Percentiles rank a stretch among this genome's conserved stretches.
Evolutionary conservation across 176 grass and related monocot genomes (phyloP).

Genomic region (Carex scoparia): DNA sequence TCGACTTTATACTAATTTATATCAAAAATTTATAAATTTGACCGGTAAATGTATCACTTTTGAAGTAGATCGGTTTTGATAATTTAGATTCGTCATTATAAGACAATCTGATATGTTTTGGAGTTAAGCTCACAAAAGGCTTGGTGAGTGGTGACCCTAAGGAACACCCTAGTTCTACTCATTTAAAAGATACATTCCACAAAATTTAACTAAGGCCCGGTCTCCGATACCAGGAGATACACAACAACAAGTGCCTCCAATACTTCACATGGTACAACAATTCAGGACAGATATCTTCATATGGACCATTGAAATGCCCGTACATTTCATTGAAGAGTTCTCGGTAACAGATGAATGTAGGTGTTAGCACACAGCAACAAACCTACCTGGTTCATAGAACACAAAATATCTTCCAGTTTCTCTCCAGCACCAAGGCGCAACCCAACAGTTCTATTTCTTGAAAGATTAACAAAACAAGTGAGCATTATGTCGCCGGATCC

Average conservation of each 20-base stretch:
- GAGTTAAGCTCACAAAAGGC: too few species aligned
- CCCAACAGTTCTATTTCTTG: constrained; percentile 87
- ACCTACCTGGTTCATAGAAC: constrained; percentile 83
- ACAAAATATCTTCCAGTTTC: constrained; percentile 69
- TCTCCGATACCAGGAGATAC: not conserved
- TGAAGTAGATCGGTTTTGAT: too few species aligned
- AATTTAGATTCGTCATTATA: too few species aligned
- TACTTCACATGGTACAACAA: constrained; percentile 8
- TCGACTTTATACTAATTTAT: too few species aligned
- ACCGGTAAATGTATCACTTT: too few species aligned
- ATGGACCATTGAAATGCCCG: not conserved
- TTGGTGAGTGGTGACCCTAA: too few species aligned
- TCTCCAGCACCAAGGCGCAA: constrained; percentile 82
- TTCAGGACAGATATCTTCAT: not conserved
- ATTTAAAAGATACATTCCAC: not conserved
- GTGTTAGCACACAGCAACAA: not conserved
- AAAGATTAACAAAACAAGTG: constrained; percentile 96
- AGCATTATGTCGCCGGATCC: constrained; percentile 96
- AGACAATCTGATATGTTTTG: too few species aligned
- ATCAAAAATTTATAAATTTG: too few species aligned
- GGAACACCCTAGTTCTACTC: too few species aligned
- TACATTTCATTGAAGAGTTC: not conserved
- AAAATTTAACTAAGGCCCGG: not conserved
- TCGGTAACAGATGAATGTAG: not conserved
- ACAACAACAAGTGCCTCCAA: not conserved